Base-by-base conservation (phyloP, 345 rosid genomes). In the Citrus maxima region DNA sequence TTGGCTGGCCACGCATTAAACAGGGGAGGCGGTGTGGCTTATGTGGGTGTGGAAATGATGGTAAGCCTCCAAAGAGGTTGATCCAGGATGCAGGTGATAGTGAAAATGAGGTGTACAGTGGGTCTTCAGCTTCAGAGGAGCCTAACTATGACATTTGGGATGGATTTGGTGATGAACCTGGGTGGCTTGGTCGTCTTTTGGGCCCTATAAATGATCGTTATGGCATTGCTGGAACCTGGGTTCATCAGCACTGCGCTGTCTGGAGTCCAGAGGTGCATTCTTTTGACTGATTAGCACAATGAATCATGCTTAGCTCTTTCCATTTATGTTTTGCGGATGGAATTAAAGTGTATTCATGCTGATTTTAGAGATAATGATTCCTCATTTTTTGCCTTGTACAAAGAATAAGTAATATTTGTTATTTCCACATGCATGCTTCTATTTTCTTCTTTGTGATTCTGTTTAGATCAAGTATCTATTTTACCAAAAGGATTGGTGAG, bases 201-300 rank as follows among this genome's bases (percentile, higher is more conserved):
- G 99, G 99, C 71, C 98, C 99, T 71, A 83, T 93, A 82, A 93
- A 93, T 74, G 99, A 95, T 79, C 97, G 97, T 18, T 85, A 92
- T 87, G 99, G 99, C 75, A 93, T 95, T 85, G 95, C 99, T 84
- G 90, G 98, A 84, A 95, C 91, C 58, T 95, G 99, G 99, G 99
- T 93, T 88, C 99, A 93, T 87, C 99, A 92, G 87, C 87, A 91
- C 61, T 95, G 99, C 80, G 98, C 99, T 24, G 98, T 95, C 40
- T 95, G 98, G 98, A 95, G 99, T 89, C 99, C 99, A 13, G 99
- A 95, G 99, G 99, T 93, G 79, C 49, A 73, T 46, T 68, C 54
- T 55, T 75, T 56, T 49, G 12, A 62, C 65, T 67, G 24, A 73
- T 37, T 75, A 71, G 76, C 77, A 72, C 63, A 59, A n/a, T 71